These are phyloP conservation scores for Penicillium waksmanii DNA, from an alignment of 495 filamentous ascomycete genomes.

Conservation along the genomic window DNA sequence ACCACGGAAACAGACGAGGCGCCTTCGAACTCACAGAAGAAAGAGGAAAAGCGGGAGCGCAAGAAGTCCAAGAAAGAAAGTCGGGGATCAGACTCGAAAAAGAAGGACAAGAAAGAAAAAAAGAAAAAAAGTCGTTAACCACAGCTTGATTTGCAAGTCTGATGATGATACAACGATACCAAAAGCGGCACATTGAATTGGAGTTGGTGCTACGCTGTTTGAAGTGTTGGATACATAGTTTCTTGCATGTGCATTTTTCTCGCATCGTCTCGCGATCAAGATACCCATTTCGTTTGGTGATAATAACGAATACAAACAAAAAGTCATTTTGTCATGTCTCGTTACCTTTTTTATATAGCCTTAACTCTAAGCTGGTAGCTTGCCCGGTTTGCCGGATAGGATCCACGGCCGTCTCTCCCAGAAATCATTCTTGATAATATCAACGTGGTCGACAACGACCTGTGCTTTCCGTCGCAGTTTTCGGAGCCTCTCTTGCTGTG, in stretches of 20 bases:
- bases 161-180: neutral
- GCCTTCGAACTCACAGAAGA: constrained; percentile 6
- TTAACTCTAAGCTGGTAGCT: constrained; percentile 56
- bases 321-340: neutral
- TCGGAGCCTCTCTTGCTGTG: constrained; percentile 75
- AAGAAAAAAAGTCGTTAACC: constrained; percentile 25
- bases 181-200: constrained; percentile 7
- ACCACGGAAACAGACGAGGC: constrained; percentile 24
- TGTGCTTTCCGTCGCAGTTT: constrained; percentile 75
- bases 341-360: constrained; percentile 19
- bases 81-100: constrained; percentile 15
- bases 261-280: constrained; percentile 30
- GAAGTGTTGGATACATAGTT: constrained; percentile 19
- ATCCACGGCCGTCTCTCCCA: constrained; percentile 89
- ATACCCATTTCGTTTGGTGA: constrained; percentile 38
- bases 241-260: constrained; percentile 25
- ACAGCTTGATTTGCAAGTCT: constrained; percentile 21
- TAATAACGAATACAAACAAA: constrained; percentile 8
- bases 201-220: constrained; percentile 9
- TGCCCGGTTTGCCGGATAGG: constrained; percentile 72
- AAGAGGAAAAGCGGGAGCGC: constrained; percentile 28
- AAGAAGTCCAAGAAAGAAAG: constrained; percentile 15
- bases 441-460: constrained; percentile 80
- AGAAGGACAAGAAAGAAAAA: constrained; percentile 43
- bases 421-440: constrained; percentile 93